Evolutionary conservation across 2,329 filamentous ascomycete genomes (phyloP), one percentile per base, ranked within the genome.

Genomic region (Penicillium oxalicum): DNA sequence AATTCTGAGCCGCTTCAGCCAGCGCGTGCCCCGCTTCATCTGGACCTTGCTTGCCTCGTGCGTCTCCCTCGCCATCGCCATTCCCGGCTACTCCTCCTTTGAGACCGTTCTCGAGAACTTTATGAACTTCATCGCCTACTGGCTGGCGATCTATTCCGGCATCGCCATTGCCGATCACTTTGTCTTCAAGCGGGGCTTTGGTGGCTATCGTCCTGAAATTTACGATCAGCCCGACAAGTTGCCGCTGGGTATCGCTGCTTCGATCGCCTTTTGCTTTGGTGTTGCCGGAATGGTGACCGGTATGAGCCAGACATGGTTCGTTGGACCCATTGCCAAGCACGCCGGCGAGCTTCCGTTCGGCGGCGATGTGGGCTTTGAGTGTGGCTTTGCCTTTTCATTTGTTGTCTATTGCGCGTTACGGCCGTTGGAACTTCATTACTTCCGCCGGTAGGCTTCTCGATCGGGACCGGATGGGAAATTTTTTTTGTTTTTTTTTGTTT

Each of bases 71-170:
- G 84, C 79, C 25, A 82, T 88, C 58, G 80, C 83, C 7, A 84
- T 89, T 45, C 83, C 84, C 0, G 86, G 83, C 1, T 87, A 86
- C 69, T 69, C 68, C 4, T 74, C 83, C 61, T 88, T 88, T 64
- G 79, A 82, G 55, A 62, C 66, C 5, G 77, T 85, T 3, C 74
- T 88, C 11, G 77, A 84, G 62, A 84, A 86, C 67, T 87, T 88
- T 69, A 86, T 88, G 81, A 68, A 80, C 52, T 63, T 83, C 44
- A 82, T 83, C 52, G 72, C 79, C 2, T 89, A 88, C 72, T 89
- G 86, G 84, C 75, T 88, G 1, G 81, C 84, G 41, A 86, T 88
- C 58, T 89, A 88, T 69, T 78, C 81, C 54, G 83, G 79, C 40
- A 79, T 88, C 53, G 73, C 79, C 1, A 64, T 88, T 13, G 71